Evolutionary conservation across 2,329 filamentous ascomycete genomes (phyloP).

Genomic region (Colletotrichum tamarilloi): DNA sequence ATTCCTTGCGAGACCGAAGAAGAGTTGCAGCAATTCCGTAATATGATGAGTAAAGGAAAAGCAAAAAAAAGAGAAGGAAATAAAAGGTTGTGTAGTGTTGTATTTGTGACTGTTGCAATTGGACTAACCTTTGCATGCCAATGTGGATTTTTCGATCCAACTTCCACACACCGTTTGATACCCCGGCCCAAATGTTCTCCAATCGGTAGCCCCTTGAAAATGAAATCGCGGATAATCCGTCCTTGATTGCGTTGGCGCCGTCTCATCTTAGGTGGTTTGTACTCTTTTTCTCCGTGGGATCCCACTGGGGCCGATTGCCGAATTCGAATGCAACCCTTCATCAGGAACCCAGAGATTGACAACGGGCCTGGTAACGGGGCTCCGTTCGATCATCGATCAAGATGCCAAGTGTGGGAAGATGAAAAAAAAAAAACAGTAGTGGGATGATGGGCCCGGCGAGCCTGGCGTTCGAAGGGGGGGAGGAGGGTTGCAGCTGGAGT

Average conservation of each 20-base stretch:
- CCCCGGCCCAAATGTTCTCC: background rate
- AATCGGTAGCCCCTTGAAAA: background rate
- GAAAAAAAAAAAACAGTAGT: background rate
- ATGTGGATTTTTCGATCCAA: background rate
- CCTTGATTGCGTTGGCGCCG: constrained; percentile 21
- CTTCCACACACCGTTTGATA: background rate
- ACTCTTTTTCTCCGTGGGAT: background rate
- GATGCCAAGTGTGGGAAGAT: background rate
- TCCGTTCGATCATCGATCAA: background rate
- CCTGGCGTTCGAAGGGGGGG: background rate
- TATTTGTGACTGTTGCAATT: background rate
- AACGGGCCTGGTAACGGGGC: background rate
- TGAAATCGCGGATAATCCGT: background rate
- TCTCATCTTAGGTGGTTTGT: constrained; percentile 16
- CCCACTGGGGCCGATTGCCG: background rate
- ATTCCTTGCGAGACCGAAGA: background rate
- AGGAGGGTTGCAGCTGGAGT: background rate
- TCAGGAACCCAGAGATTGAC: background rate
- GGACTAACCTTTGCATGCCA: constrained; percentile 3
- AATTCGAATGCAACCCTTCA: background rate
- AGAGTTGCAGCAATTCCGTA: background rate
- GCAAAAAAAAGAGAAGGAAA: background rate
- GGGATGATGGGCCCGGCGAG: background rate
- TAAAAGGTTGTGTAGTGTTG: background rate
- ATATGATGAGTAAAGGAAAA: background rate